Conservation (phyloP, 768 basidiomycete genomes). For the Mycena metata region DNA sequence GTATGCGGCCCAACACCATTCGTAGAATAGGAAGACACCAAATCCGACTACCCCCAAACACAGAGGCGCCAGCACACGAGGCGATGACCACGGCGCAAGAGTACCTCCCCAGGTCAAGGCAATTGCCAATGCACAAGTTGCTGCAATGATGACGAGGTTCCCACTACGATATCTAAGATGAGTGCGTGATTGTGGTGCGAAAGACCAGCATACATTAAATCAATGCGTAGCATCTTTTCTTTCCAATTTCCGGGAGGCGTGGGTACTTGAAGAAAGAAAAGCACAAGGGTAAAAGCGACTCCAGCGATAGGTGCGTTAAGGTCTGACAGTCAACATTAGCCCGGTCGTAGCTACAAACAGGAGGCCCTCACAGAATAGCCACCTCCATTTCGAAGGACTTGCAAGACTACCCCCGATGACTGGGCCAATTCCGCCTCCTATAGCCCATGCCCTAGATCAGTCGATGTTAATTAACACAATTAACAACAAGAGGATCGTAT, state of each 20-base stretch:
- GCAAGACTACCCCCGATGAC: conserved; percentile 53
- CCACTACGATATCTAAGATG: background rate
- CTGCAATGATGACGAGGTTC: background rate
- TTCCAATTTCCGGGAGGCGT: conserved; percentile 49
- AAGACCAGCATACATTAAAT: conserved; percentile 57
- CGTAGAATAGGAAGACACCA: background rate
- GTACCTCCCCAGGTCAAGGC: background rate
- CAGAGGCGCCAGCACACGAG: background rate
- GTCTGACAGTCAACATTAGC: too few species aligned
- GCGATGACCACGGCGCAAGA: background rate
- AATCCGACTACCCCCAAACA: background rate
- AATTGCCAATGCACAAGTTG: background rate
- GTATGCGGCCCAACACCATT: background rate
- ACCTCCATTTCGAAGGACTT: conserved; percentile 51
- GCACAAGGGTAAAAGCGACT: background rate
- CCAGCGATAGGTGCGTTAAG: conserved; percentile 11
- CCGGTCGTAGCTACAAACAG: too few species aligned
- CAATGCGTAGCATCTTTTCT: conserved; percentile 55
- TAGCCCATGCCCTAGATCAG: conserved; percentile 50
- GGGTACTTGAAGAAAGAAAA: conserved; percentile 44
- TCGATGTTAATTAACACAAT: too few species aligned
- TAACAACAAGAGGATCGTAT: conserved; percentile 9
- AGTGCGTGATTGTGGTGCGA: too few species aligned
- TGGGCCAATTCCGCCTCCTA: conserved; percentile 52
- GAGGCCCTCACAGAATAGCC: conserved; percentile 54